Percentiles rank a stretch among this genome's conserved stretches.
Conservation (phyloP, 2,329 filamentous ascomycete genomes). For the Nakataea oryzae region DNA sequence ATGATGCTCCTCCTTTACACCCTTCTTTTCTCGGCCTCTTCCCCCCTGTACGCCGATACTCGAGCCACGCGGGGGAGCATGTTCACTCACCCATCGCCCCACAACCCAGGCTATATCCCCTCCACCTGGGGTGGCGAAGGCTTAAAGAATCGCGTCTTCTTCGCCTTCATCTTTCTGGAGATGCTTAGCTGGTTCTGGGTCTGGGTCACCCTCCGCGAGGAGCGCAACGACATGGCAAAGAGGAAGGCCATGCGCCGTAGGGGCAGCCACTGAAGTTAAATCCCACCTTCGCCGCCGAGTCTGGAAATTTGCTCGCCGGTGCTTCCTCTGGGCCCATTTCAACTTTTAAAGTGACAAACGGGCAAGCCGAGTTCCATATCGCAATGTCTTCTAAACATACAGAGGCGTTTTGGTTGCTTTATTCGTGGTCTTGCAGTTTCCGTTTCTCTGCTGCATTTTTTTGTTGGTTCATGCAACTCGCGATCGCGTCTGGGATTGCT, state of each 20-base stretch:
- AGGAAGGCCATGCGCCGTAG: constrained; percentile 25
- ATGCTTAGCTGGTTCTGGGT: constrained; percentile 82
- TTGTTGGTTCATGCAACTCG: not conserved
- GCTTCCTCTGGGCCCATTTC: not conserved
- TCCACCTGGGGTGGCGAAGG: constrained; percentile 48
- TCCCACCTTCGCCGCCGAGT: not conserved
- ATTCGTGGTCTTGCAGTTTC: not conserved
- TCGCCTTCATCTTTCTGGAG: constrained; percentile 78
- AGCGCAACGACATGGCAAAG: constrained; percentile 32
- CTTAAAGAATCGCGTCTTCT: constrained; percentile 75
- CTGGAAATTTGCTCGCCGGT: not conserved
- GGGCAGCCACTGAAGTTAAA: constrained; percentile 5
- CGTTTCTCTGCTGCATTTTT: not conserved
- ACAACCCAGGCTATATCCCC: constrained; percentile 24
- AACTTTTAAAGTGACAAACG: too few species aligned
- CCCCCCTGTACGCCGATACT: constrained; percentile 34
- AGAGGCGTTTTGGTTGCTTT: not conserved
- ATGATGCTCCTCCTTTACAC: constrained; percentile 53
- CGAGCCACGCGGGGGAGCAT: constrained; percentile 15
- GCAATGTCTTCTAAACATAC: not conserved
- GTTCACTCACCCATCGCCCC: constrained; percentile 23
- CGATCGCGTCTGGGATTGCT: too few species aligned
- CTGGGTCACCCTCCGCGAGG: constrained; percentile 60
- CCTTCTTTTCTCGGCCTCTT: constrained; percentile 46
- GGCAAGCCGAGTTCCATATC: too few species aligned